Percentiles rank a stretch among this genome's conserved stretches.
phyloP scores from a whole-genome alignment of 805 yeast genomes.

The Kuraishia cidri region DNA sequence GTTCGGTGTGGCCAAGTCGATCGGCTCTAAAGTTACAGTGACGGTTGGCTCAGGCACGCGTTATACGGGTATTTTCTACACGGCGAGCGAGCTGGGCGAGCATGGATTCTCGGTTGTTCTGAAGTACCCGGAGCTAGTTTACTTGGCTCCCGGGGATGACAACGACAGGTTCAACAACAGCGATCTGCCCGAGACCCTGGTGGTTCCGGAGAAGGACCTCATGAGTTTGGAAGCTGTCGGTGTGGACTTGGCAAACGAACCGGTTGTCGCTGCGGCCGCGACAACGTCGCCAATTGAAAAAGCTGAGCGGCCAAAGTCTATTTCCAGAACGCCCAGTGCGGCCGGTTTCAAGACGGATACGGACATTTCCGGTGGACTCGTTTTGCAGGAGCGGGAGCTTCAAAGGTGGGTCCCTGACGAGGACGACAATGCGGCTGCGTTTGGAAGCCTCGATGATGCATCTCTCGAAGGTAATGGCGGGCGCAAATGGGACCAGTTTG shows the following conservation, averaged over 20 bases:
- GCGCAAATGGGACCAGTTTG: conserved; percentile 85
- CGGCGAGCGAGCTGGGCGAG: conserved; percentile 30
- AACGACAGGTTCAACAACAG: conserved; percentile 18
- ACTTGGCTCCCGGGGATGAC: conserved; percentile 20
- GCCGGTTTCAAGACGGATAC: conserved; percentile 69
- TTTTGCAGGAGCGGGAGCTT: conserved; percentile 59
- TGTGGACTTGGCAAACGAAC: conserved; percentile 20
- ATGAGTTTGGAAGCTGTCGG: conserved; percentile 35
- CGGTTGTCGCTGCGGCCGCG: conserved; percentile 6
- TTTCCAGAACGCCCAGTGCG: background rate
- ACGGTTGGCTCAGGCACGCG: conserved; percentile 56
- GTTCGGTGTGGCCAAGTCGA: conserved; percentile 44
- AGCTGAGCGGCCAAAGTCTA: conserved; percentile 5
- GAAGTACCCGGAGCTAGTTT: conserved; percentile 33
- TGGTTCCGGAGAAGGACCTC: conserved; percentile 40
- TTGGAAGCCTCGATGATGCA: conserved; percentile 9
- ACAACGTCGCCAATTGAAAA: conserved; percentile 6
- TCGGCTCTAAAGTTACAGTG: conserved; percentile 49
- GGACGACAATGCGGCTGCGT: conserved; percentile 2
- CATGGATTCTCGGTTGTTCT: conserved; percentile 48
- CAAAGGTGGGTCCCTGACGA: conserved; percentile 79
- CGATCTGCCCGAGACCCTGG: conserved; percentile 32
- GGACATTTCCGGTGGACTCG: conserved; percentile 56
- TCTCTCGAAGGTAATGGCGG: conserved; percentile 27
- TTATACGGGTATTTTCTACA: conserved; percentile 49